Evolutionary conservation across 768 basidiomycete species (phyloP), one percentile per base, ranked within the genome.

Genomic region (Boletus rex-veris): DNA sequence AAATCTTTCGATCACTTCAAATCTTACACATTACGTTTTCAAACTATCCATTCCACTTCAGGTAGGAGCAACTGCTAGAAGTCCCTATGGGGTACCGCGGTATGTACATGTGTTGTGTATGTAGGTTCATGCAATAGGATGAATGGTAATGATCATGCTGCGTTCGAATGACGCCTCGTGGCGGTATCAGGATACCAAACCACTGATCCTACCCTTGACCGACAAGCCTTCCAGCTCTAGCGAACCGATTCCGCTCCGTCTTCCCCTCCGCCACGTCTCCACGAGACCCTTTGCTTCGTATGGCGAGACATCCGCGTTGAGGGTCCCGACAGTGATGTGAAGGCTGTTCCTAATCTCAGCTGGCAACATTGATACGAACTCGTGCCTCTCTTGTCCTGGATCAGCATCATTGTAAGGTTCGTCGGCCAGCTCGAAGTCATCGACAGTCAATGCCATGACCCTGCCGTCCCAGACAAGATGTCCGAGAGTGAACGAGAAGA

Each of bases 311-410:
- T 72, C 71, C 11, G 67, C 66, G 39, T 77, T 64, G 45, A 65
- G 62, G 15, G 91, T 95, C 8, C 91, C 97, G 6, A 98, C 84
- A 0, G 97, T 98, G 51, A 98, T 80, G 65, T 98, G 97, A 62
- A 95, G 69, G 53, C 80, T 55, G 7, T 71, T 61, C 50, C 73
- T 74, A 11, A 87, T 59, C 12, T 79, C 75, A 6, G 74, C 66
- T 0, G 79, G 73, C 15, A 92, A 61, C 58, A 50, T 14, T 1
- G 71, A 67, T 7, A 85, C 54, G 45, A 91, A 85, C 46, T 72
- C 72, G 6, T 70, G 61, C 5, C 75, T 80, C 26, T 72, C 72
- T 52, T 74, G 71, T 12, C 65, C 65, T 7, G 16, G n/a, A 26
- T 71, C 69, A 3, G 50, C 64, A 14, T 63, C 65, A 3, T 64